Evolutionary conservation across 73 alveolate species (phyloP), one percentile per base, ranked within the genome.

Genomic region (Paramecium octaurelia): DNA sequence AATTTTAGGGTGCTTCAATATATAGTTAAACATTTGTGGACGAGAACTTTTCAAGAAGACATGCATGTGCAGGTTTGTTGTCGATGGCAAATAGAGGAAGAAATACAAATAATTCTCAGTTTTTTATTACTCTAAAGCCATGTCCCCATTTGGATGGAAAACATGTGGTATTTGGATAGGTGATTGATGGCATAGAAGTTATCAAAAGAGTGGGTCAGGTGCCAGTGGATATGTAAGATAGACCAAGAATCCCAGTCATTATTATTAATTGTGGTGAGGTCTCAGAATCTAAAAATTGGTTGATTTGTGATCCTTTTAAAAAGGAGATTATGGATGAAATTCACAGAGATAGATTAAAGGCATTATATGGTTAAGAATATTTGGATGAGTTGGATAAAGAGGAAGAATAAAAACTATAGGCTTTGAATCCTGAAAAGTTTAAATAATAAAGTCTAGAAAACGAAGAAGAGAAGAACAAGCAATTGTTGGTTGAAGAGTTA

Each of bases 71-170:
- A 11, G 96, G 96, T 70, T 89, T 97, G 21, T 91, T 98, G 50
- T 97, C 99, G 21, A 98, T 98, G 99, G 99, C 99, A 31, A 98
- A 97, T 92, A 96, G 98, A 59, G 99, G 99, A 24, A 98, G 99
- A 58, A 95, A 96, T 93, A 98, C 99, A 60, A 98, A 98, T 95
- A 98, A 98, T 84, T 96, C 99, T 18, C 95, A 95, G 73, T 93
- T 95, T 88, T 95, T 95, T 75, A 92, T 95, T 38, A 93, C 95
- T 40, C 86, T 95, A 38, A 92, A 92, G 38, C 93, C 92, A 85
- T 92, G 92, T 24, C 92, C 93, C 18, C 93, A 93, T 70, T 95
- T 93, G 29, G 95, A 93, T 93, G 94, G 92, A 96, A 98, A 98
- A 95, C 99, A 98, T 95, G 98, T 96, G 43, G 99, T 97, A 24